Evolutionary conservation across 164 flowering plant genomes (phyloP).

Genomic region (Vitis amurensis): DNA sequence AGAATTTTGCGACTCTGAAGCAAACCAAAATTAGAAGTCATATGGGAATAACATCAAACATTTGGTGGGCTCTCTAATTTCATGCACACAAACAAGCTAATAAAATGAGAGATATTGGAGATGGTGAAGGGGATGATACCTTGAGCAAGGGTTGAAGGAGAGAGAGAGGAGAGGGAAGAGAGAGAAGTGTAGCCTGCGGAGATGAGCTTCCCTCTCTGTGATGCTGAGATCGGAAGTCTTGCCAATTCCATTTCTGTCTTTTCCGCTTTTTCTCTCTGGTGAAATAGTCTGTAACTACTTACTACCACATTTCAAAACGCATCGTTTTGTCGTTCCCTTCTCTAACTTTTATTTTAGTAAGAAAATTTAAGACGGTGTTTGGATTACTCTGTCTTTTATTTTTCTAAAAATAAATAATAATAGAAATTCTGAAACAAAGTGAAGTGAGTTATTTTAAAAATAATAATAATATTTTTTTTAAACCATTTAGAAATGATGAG

Average conservation of each 20-base stretch:
- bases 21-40: neutral
- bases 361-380: too few species aligned
- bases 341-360: too few species aligned
- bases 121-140: constrained; percentile 30
- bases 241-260: constrained; percentile 52
- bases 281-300: too few species aligned
- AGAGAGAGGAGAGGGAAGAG: constrained; percentile 48
- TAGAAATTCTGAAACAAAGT: too few species aligned
- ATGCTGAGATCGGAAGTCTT: constrained; percentile 54
- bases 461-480: too few species aligned
- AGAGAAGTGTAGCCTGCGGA: constrained; percentile 70
- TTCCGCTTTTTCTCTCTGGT: constrained; percentile 4
- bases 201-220: constrained; percentile 62
- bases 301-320: too few species aligned
- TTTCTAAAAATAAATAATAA: too few species aligned
- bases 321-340: too few species aligned
- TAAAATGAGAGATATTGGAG: neutral
- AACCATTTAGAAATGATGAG: too few species aligned
- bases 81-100: neutral
- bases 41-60: constrained; percentile 10
- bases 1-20: neutral
- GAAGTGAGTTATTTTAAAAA: too few species aligned
- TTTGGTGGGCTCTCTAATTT: neutral
- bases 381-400: too few species aligned
- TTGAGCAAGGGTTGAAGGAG: constrained; percentile 56